Evolutionary conservation across 768 basidiomycete species (phyloP), one percentile per base, ranked within the genome.

Genomic region (Cytidiella melzeri): DNA sequence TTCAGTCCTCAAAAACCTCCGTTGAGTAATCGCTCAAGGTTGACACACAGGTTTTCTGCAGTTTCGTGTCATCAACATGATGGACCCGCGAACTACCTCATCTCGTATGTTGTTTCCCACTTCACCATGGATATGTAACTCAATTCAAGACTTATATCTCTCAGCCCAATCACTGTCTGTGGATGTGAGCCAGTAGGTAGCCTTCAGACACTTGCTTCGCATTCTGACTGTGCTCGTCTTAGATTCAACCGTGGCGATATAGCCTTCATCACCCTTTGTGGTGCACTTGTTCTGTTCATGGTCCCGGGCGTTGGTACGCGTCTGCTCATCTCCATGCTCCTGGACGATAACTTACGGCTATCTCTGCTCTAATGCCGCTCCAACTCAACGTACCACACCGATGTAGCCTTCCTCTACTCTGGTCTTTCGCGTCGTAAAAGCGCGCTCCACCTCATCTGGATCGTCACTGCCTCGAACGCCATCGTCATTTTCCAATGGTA

Each of bases 401-500:
- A n/a, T n/a, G n/a, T n/a, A n/a, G 85, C 79, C 0, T 86, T 87
- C 62, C 72, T 87, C 23, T 87, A 87, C 65, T 83, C 84, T 15
- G 85, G 85, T 21, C 70, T 88, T 18, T 74, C 83, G 25, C 75
- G 85, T 41, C 72, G 86, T 59, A 88, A 88, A 67, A 75, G 73
- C 66, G 84, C 73, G 65, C 59, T 90, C 19, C 79, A 84, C 23
- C 64, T 90, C n/a, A 80, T 88, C 45, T 88, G 84, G 84, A 81
- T 75, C 10, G 83, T 85, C 51, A 72, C 77, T 30, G 84, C 83
- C 3, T 76, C 79, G 58, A 88, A 88, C 57, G 85, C 84, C 5
- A 72, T 89, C 54, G 80, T 80, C 54, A 82, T 88, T 50, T 82
- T 88, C 64, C 84, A 87, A 59, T 90, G 87, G 87, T 91, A 77